Evolutionary conservation across 768 basidiomycete species (phyloP).

Genomic region (Neoboletus brunneissimus): DNA sequence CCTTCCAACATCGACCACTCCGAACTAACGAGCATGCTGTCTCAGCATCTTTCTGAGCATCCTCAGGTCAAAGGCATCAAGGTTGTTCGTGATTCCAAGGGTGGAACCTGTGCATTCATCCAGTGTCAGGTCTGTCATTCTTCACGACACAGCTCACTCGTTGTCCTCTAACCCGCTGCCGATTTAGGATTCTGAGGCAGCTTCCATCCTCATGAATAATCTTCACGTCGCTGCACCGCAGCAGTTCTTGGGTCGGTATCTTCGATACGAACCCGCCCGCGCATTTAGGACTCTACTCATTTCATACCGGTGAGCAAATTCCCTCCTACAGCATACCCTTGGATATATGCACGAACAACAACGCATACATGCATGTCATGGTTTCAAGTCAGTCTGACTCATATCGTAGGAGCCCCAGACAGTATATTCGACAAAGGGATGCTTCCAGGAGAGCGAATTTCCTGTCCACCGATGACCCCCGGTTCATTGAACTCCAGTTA

Average conservation of each 20-base stretch:
- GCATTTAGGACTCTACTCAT: conserved; percentile 72
- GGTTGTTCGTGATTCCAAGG: conserved; percentile 71
- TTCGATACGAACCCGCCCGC: conserved; percentile 78
- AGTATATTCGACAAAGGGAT: conserved; percentile 21
- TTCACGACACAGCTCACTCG: neutral
- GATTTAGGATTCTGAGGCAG: conserved; percentile 53
- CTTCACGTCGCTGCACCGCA: conserved; percentile 54
- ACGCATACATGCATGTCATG: conserved; percentile 22
- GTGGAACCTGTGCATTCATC: conserved; percentile 80
- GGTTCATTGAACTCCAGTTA: conserved; percentile 44
- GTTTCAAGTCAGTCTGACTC: conserved; percentile 8
- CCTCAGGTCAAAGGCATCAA: conserved; percentile 64
- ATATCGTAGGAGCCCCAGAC: conserved; percentile 18
- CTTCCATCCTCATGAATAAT: conserved; percentile 55
- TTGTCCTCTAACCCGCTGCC: neutral
- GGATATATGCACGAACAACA: conserved; percentile 14
- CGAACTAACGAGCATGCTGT: conserved; percentile 59
- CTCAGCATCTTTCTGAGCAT: conserved; percentile 65
- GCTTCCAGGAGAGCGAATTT: conserved; percentile 12
- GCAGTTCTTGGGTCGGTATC: conserved; percentile 65
- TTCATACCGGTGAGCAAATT: conserved; percentile 59
- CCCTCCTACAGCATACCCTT: neutral
- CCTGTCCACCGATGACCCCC: conserved; percentile 18
- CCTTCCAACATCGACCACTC: conserved; percentile 64
- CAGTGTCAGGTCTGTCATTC: conserved; percentile 67